These are phyloP conservation scores for Chrysosphaeria jannelii DNA, from an alignment of 2,329 filamentous ascomycete genomes.

Conservation along the genomic window DNA sequence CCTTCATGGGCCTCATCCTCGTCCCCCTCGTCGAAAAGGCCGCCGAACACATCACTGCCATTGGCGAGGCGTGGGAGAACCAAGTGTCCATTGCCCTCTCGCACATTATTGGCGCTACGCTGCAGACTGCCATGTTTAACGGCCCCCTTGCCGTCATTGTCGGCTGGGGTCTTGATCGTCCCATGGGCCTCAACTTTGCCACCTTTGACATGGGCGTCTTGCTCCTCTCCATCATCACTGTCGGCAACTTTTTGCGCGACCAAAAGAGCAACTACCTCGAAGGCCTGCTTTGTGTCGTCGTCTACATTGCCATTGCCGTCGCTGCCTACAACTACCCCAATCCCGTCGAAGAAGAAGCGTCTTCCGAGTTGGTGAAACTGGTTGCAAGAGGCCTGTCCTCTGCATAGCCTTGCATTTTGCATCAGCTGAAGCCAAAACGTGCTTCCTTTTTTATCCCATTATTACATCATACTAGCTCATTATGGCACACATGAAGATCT, in stretches of 20 bases:
- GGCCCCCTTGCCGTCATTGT: conserved; percentile 59
- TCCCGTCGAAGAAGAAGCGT: not conserved
- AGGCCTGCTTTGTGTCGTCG: conserved; percentile 46
- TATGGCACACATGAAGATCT: no score
- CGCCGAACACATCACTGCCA: conserved; percentile 55
- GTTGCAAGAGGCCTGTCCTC: no score
- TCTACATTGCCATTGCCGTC: conserved; percentile 28
- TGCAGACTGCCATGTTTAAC: conserved; percentile 75
- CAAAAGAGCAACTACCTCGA: conserved; percentile 80
- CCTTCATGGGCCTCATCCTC: conserved; percentile 40
- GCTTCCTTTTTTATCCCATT: no score
- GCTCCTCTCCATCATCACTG: conserved; percentile 57
- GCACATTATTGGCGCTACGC: conserved; percentile 60
- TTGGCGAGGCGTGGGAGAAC: conserved; percentile 56
- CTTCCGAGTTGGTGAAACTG: no score
- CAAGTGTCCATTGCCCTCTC: conserved; percentile 65
- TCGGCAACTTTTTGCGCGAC: conserved; percentile 66
- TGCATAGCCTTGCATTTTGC: no score
- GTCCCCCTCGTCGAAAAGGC: conserved; percentile 64
- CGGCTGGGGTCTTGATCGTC: conserved; percentile 42
- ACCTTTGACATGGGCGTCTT: conserved; percentile 62
- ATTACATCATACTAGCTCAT: no score
- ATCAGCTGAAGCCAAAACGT: no score
- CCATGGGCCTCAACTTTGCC: conserved; percentile 61
- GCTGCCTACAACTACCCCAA: conserved; percentile 8